Percentiles rank a stretch among this genome's conserved stretches.
Conservation (phyloP, 768 basidiomycete species). For the Favolaschia claudopus region DNA sequence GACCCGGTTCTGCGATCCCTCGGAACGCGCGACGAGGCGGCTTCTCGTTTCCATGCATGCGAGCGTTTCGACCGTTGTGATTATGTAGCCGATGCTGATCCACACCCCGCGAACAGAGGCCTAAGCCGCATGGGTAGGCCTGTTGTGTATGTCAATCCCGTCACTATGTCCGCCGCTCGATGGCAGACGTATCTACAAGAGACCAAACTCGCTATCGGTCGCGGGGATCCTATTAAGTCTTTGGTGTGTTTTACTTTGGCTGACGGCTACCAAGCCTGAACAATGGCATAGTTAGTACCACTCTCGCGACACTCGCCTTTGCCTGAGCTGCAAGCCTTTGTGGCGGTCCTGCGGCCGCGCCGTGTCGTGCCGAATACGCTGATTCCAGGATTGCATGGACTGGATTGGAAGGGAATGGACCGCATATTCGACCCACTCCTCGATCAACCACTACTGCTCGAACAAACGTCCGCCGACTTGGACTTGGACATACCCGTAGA, state of each 20-base stretch:
- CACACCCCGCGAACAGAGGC: constrained; percentile 30
- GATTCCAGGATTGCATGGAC: constrained; percentile 54
- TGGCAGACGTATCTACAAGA: constrained; percentile 55
- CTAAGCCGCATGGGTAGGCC: constrained; percentile 55
- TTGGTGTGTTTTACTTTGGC: constrained; percentile 57
- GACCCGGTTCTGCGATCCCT: constrained; percentile 71
- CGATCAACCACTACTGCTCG: constrained; percentile 19
- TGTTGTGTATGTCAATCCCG: constrained; percentile 88
- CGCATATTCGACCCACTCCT: constrained; percentile 72
- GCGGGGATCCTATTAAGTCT: constrained; percentile 56
- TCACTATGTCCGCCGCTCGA: constrained; percentile 68
- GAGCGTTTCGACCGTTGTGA: constrained; percentile 82
- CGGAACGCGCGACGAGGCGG: constrained; percentile 63
- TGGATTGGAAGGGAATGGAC: constrained; percentile 81
- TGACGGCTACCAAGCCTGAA: neutral
- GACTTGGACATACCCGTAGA: constrained; percentile 13
- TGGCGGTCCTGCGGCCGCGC: constrained; percentile 80
- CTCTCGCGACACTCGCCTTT: constrained; percentile 88
- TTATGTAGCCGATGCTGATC: constrained; percentile 54
- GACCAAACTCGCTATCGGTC: constrained; percentile 46
- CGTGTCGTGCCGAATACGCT: constrained; percentile 83
- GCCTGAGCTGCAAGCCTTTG: constrained; percentile 84
- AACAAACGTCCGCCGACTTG: constrained; percentile 7
- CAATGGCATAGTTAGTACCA: constrained; percentile 69
- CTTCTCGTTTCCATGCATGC: constrained; percentile 92